Conservation (phyloP, 768 basidiomycete species). For the Wakefieldia striispora region DNA sequence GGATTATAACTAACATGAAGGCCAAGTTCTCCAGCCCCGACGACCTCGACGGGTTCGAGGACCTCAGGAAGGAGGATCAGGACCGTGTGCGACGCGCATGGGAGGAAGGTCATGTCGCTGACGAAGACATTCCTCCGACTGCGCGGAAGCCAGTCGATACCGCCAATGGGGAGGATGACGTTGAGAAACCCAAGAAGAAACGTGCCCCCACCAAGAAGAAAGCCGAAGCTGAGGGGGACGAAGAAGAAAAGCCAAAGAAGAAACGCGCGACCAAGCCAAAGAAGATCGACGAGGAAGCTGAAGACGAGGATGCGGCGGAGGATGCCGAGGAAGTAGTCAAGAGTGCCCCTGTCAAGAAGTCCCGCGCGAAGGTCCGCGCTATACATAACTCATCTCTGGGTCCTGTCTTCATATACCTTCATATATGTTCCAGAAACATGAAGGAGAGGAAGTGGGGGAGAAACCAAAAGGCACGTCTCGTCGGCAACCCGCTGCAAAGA, state of each 20-base stretch:
- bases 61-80: constrained; percentile 66
- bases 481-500: constrained; percentile 46
- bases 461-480: constrained; percentile 51
- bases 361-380: constrained; percentile 35
- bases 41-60: constrained; percentile 86
- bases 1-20: constrained; percentile 72
- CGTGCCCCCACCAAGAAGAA: constrained; percentile 39
- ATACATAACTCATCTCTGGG: constrained; percentile 8
- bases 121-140: constrained; percentile 77
- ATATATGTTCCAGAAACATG: constrained; percentile 31
- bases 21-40: constrained; percentile 50
- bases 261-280: constrained; percentile 32
- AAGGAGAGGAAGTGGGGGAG: constrained; percentile 33
- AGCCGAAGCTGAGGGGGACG: constrained; percentile 32
- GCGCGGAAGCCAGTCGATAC: constrained; percentile 58
- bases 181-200: constrained; percentile 55
- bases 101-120: constrained; percentile 74
- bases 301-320: constrained; percentile 35
- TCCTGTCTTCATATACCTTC: constrained; percentile 12
- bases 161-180: constrained; percentile 47
- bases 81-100: constrained; percentile 69
- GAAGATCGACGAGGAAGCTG: constrained; percentile 33
- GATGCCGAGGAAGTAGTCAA: constrained; percentile 29
- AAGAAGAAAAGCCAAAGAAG: constrained; percentile 37
- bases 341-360: constrained; percentile 34